Conservation (phyloP, 176 grass and related monocot species). For the Rhynchospora breviuscula region DNA sequence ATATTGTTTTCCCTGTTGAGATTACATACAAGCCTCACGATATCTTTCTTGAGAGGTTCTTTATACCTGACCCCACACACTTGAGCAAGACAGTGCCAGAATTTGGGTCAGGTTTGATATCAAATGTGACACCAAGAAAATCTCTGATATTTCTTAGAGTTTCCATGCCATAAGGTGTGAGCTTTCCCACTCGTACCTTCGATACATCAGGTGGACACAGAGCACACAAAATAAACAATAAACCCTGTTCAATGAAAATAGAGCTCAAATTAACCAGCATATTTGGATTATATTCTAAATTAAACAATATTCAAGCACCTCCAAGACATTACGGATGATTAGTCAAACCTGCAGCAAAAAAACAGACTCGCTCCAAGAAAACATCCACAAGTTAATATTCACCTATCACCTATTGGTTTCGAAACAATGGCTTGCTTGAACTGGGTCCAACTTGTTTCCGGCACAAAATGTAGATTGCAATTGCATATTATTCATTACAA, state of each 20-base stretch:
- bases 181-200: conserved; percentile 65
- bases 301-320: not conserved
- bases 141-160: conserved; percentile 73
- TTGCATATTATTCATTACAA: not conserved
- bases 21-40: conserved; percentile 28
- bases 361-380: not conserved
- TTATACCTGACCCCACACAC: conserved; percentile 69
- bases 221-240: conserved; percentile 78
- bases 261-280: not conserved
- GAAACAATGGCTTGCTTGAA: not conserved
- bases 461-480: not conserved
- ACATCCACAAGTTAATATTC: too few species aligned
- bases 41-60: conserved; percentile 66
- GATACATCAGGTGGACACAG: conserved; percentile 71
- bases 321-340: not conserved
- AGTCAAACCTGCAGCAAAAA: not conserved
- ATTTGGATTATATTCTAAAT: not conserved
- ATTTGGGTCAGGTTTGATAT: conserved; percentile 69
- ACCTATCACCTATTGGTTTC: not conserved
- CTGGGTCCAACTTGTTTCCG: not conserved
- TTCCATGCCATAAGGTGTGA: conserved; percentile 70
- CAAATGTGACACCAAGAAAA: conserved; percentile 77
- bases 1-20: not conserved
- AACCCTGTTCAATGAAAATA: conserved; percentile 45
- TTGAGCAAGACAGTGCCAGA: conserved; percentile 61